A percentile compares a stretch with the other conserved stretches of the same genome.
Conservation (phyloP, 768 basidiomycete species). For the Boletus vinaceobasis region DNA sequence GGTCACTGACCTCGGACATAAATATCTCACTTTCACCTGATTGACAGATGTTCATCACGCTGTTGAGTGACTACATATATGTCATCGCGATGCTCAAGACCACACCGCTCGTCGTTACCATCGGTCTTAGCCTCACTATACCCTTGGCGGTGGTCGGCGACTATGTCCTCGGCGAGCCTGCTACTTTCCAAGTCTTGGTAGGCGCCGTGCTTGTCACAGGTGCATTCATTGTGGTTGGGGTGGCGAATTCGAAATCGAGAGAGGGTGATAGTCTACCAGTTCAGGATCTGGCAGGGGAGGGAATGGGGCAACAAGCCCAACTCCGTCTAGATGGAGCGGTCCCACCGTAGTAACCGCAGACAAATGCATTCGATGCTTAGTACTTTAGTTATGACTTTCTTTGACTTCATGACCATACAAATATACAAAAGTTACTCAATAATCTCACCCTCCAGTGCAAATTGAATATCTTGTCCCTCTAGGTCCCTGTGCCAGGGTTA, state of each 20-base stretch:
- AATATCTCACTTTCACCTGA: neutral
- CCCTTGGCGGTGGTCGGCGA: conserved; percentile 89
- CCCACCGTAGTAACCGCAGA: conserved; percentile 9
- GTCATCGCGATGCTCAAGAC: conserved; percentile 95
- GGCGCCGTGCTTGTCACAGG: conserved; percentile 76
- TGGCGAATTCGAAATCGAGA: conserved; percentile 46
- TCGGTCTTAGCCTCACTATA: conserved; percentile 91
- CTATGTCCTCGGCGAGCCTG: conserved; percentile 55
- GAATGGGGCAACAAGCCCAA: neutral
- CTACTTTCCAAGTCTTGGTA: conserved; percentile 55
- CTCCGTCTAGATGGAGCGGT: conserved; percentile 6
- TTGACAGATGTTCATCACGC: conserved; percentile 74
- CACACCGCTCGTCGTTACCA: conserved; percentile 87
- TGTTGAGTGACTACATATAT: conserved; percentile 83
- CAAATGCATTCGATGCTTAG: neutral
- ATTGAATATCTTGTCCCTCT: neutral
- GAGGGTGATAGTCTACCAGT: conserved; percentile 21
- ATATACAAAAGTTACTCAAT: neutral
- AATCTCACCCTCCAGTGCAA: neutral
- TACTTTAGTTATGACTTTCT: neutral
- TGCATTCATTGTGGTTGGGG: conserved; percentile 74
- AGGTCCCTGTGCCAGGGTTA: neutral
- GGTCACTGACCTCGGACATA: neutral
- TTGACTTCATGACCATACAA: neutral
- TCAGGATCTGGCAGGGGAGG: conserved; percentile 3